Base-by-base conservation (phyloP, 169 alveolate genomes). In the Plasmodium adleri region DNA sequence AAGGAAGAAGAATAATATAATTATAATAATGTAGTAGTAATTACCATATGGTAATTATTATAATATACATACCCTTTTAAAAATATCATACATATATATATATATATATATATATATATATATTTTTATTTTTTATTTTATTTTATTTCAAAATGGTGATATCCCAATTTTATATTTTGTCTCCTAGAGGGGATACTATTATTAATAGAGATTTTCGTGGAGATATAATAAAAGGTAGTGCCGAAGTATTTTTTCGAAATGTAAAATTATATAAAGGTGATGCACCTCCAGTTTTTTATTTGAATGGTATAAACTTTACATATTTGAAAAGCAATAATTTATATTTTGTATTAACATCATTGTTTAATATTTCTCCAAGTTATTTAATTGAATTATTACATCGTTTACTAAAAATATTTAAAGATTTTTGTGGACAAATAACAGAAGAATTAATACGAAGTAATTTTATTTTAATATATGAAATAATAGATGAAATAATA, bases 371-470 rank as follows among this genome's bases (percentile, higher is more conserved):
- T 68, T 95, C 99, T 1, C 99, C 99, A 12, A 93, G 99, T 72
- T 97, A 95, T 63, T 96, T 96, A 47, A 72, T 97, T 59, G 99
- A 97, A 83, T 90, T 97, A 39, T 89, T 97, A 26, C 92, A 93
- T 78, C 88, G 98, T 28, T 93, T 98, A 87, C 96, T 96, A 67
- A 97, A 95, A 92, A 93, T 94, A 63, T 91, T 94, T 75, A 91
- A 93, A 88, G 99, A 98, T 91, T 98, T 97, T 93, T 97, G 99
- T 88, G 99, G 99, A 13, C 97, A 97, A 8, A 96, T 99, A 70
- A 98, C 94, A 83, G 99, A 98, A 95, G 99, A 99, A 92, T 92
- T 97, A n/a, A 94, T 98, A 6, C 92, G 99, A 80, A 95, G 95
- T 74, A 99, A 99, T 91, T 99, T 99, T 91, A 96, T 98, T 22